phyloP scores from a whole-genome alignment of 2,329 filamentous ascomycete species.

The Epichloe amarillans region DNA sequence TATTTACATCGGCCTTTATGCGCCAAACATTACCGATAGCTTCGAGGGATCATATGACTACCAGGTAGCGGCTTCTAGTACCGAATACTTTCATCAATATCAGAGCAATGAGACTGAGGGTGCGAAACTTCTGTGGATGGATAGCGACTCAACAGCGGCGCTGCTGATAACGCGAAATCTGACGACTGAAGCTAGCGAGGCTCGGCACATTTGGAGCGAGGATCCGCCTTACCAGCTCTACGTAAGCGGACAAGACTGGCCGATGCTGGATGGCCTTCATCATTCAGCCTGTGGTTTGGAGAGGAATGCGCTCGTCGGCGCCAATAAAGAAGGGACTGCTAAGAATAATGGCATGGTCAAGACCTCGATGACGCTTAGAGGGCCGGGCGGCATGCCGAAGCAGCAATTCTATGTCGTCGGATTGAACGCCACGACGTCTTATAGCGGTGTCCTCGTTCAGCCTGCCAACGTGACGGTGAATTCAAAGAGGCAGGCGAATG shows the following conservation, averaged over 20 bases:
- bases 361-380: conserved; percentile 56
- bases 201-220: conserved; percentile 40
- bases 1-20: conserved; percentile 65
- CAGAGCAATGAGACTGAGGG: conserved; percentile 21
- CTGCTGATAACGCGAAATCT: conserved; percentile 68
- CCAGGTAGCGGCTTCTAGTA: conserved; percentile 69
- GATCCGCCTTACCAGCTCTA: conserved; percentile 64
- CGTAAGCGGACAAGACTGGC: conserved; percentile 48
- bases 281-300: conserved; percentile 74
- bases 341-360: conserved; percentile 24
- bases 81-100: conserved; percentile 60
- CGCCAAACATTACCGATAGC: conserved; percentile 46
- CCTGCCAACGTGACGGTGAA: conserved; percentile 37
- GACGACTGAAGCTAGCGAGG: conserved; percentile 39
- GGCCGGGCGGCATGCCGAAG: conserved; percentile 54
- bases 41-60: conserved; percentile 63
- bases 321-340: conserved; percentile 30
- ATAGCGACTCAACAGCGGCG: conserved; percentile 68
- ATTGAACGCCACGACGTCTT: conserved; percentile 58
- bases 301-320: conserved; percentile 48
- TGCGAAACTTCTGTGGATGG: conserved; percentile 60
- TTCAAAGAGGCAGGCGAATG: conserved; percentile 19
- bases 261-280: conserved; percentile 52
- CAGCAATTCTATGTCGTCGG: conserved; percentile 78
- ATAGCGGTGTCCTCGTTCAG: conserved; percentile 60